A percentile compares a stretch with the other conserved stretches of the same genome.
Evolutionary conservation across 768 basidiomycete species (phyloP).

Genomic region (Favolaschia claudopus): DNA sequence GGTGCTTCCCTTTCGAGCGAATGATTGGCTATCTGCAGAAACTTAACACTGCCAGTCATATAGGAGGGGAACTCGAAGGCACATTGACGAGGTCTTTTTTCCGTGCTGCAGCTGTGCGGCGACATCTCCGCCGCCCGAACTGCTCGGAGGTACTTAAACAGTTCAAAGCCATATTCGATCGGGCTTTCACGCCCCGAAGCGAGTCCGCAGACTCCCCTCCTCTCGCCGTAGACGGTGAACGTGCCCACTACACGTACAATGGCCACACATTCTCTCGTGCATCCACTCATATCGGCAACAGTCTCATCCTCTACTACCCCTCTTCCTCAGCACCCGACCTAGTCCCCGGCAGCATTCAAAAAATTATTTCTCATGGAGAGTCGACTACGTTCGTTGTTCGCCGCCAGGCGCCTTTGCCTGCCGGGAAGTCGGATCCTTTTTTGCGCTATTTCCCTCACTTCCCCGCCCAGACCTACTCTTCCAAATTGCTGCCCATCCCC

Average conservation of each 20-base stretch:
- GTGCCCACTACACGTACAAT: background rate
- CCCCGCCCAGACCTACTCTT: conserved; percentile 1
- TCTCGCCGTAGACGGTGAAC: background rate
- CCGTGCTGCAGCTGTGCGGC: background rate
- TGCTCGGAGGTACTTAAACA: background rate
- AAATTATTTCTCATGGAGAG: background rate
- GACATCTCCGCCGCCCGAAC: background rate
- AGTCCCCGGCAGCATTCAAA: background rate
- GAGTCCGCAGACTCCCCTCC: background rate
- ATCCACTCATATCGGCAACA: background rate
- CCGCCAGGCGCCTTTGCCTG: background rate
- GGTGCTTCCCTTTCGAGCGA: conserved; percentile 45
- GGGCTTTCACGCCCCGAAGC: background rate
- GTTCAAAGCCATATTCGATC: background rate
- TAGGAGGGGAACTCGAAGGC: conserved; percentile 25
- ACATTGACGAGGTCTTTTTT: background rate
- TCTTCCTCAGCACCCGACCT: background rate
- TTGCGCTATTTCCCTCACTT: background rate
- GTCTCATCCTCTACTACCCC: background rate
- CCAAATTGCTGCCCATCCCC: background rate
- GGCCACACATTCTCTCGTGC: background rate
- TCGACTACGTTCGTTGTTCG: background rate
- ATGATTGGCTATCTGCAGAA: conserved; percentile 44
- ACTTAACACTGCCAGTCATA: conserved; percentile 37
- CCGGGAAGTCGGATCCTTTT: background rate